Conservation (phyloP, 1,139 yeast species). For the Keqinozyma sinolaborantium region DNA sequence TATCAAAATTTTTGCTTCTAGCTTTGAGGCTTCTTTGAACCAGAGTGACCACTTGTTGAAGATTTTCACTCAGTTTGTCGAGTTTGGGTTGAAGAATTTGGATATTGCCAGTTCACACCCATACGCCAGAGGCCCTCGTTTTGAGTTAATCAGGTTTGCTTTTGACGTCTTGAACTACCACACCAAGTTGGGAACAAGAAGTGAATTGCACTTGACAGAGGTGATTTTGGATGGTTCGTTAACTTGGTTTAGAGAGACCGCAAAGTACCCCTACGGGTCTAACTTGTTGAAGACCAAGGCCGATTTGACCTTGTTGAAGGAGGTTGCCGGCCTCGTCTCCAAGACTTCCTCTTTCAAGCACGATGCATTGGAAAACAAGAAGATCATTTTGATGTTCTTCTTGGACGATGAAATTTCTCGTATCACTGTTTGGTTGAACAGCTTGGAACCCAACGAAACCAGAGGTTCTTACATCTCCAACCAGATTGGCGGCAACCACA, state of each 20-base stretch:
- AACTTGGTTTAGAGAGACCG: conserved; percentile 70
- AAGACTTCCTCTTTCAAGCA: conserved; percentile 17
- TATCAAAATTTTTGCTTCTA: conserved; percentile 69
- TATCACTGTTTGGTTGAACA: conserved; percentile 77
- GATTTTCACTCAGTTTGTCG: conserved; percentile 61
- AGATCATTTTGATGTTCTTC: conserved; percentile 54
- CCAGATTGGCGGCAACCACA: conserved; percentile 30
- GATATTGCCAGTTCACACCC: conserved; percentile 75
- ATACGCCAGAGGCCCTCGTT: conserved; percentile 68
- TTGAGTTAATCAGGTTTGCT: conserved; percentile 70
- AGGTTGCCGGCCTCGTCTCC: conserved; percentile 39
- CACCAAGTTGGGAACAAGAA: conserved; percentile 42
- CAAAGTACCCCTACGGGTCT: conserved; percentile 81
- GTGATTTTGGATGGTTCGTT: conserved; percentile 64
- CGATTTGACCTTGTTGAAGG: conserved; percentile 58
- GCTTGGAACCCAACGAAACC: conserved; percentile 48
- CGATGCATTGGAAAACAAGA: conserved; percentile 38
- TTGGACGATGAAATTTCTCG: conserved; percentile 73
- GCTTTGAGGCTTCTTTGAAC: conserved; percentile 75
- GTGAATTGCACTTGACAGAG: conserved; percentile 42
- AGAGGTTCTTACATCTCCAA: conserved; percentile 32
- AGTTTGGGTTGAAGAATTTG: conserved; percentile 55
- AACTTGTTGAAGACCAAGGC: conserved; percentile 69
- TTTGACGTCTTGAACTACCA: conserved; percentile 63
- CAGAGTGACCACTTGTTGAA: conserved; percentile 72